phyloP scores from a whole-genome alignment of 2,329 filamentous ascomycete genomes.

The Colletotrichum tropicicola region DNA sequence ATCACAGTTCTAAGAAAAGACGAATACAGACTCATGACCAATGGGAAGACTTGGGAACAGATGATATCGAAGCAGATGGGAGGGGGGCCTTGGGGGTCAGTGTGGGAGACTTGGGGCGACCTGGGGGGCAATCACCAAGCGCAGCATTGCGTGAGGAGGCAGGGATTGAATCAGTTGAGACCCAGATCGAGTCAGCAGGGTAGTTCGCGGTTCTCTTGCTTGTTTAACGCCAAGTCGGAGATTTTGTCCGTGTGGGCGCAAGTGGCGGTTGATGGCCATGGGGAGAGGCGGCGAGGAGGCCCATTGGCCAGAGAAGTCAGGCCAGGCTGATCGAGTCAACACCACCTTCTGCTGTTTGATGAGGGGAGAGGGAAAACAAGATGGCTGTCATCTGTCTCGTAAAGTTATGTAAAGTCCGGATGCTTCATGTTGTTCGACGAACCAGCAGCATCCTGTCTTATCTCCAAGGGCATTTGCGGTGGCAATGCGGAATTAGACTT shows the following conservation, averaged over 20 bases:
- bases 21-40: neutral
- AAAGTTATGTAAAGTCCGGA: neutral
- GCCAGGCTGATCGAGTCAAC: neutral
- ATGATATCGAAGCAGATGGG: neutral
- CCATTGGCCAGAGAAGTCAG: neutral
- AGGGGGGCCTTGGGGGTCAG: slow-evolving; percentile 22
- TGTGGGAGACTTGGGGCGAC: slow-evolving; percentile 7
- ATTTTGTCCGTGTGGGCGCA: neutral
- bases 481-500: neutral
- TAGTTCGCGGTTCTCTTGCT: neutral
- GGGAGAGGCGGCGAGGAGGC: neutral
- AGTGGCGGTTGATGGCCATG: neutral
- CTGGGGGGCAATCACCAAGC: neutral
- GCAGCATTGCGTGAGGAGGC: neutral
- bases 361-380: neutral
- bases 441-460: neutral
- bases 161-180: neutral
- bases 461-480: neutral
- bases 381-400: slow-evolving; percentile 21
- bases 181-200: slow-evolving; percentile 5
- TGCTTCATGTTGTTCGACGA: slow-evolving; percentile 9
- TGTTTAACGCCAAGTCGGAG: slow-evolving; percentile 2
- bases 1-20: slow-evolving; percentile 5
- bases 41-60: neutral
- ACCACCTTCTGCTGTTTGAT: neutral